Percentiles rank a stretch among this genome's conserved stretches.
Conservation (phyloP, 2,329 filamentous ascomycete genomes). For the Sporothrix phasma region DNA sequence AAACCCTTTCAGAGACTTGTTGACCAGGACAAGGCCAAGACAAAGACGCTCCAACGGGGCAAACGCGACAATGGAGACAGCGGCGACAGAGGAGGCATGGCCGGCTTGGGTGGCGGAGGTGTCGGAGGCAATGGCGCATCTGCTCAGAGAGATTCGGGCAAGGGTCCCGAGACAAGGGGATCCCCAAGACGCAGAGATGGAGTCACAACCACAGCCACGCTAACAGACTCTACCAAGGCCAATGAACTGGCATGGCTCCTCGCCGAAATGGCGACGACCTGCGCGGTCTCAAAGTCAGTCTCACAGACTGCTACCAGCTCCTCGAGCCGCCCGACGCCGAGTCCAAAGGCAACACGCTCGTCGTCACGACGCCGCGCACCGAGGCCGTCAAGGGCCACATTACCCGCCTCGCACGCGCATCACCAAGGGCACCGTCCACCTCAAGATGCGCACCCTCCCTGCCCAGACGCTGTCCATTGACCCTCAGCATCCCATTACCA, state of each 20-base stretch:
- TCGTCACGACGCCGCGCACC: slow-evolving; percentile 75
- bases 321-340: slow-evolving; percentile 76
- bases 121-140: too few species aligned
- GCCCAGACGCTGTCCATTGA: slow-evolving; percentile 40
- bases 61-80: too few species aligned
- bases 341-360: slow-evolving; percentile 81
- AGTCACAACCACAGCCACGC: not conserved
- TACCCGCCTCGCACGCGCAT: slow-evolving; percentile 80
- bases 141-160: too few species aligned
- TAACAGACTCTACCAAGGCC: slow-evolving; percentile 27
- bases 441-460: slow-evolving; percentile 62
- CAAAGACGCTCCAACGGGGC: not conserved
- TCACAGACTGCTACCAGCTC: slow-evolving; percentile 81
- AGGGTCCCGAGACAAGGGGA: not conserved
- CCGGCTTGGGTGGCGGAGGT: too few species aligned
- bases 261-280: slow-evolving; percentile 39
- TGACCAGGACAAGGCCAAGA: not conserved
- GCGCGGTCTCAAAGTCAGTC: slow-evolving; percentile 47
- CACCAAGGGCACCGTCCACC: slow-evolving; percentile 74
- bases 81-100: too few species aligned
- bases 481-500: slow-evolving; percentile 40
- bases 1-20: not conserved
- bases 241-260: slow-evolving; percentile 49
- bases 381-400: slow-evolving; percentile 89
- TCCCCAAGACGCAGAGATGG: not conserved